phyloP scores from a whole-genome alignment of 495 filamentous ascomycete species.

The Neurospora sp. region DNA sequence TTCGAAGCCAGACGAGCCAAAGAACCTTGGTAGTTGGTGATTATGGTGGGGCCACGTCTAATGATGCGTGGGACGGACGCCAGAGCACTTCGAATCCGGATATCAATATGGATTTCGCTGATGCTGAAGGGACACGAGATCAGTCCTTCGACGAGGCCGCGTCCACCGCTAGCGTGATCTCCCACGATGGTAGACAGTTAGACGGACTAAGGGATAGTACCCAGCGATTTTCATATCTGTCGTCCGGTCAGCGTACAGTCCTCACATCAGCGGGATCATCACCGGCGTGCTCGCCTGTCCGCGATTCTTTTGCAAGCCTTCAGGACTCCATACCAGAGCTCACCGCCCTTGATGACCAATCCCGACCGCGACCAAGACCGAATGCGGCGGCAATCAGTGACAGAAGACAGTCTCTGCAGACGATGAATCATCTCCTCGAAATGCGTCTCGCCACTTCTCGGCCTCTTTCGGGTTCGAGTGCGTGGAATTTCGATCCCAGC shows the following conservation, averaged over 20 bases:
- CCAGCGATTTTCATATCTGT: slow-evolving; percentile 51
- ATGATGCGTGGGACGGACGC: slow-evolving; percentile 22
- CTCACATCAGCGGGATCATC: slow-evolving; percentile 47
- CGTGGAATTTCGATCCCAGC: background rate
- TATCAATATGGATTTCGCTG: slow-evolving; percentile 14
- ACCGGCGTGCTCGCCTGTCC: slow-evolving; percentile 37
- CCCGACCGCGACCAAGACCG: slow-evolving; percentile 33
- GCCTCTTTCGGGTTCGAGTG: slow-evolving; percentile 14
- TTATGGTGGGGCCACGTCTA: slow-evolving; percentile 5
- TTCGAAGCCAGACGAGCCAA: slow-evolving; percentile 41
- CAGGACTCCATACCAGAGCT: slow-evolving; percentile 24
- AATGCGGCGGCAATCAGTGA: slow-evolving; percentile 44
- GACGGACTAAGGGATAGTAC: slow-evolving; percentile 41
- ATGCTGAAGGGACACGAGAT: slow-evolving; percentile 16
- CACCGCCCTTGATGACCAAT: slow-evolving; percentile 15
- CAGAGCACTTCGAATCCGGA: slow-evolving; percentile 5
- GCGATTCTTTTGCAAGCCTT: slow-evolving; percentile 32
- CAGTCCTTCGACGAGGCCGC: slow-evolving; percentile 27
- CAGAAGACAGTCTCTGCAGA: slow-evolving; percentile 43
- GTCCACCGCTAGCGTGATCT: slow-evolving; percentile 40
- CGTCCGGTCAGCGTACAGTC: slow-evolving; percentile 48
- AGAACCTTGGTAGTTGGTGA: slow-evolving; percentile 43
- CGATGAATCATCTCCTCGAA: slow-evolving; percentile 33
- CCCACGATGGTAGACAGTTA: slow-evolving; percentile 39
- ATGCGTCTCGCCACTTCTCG: slow-evolving; percentile 19